phyloP scores from a whole-genome alignment of 352 stramenopile genomes.

The Globisporangium iwayamae region DNA sequence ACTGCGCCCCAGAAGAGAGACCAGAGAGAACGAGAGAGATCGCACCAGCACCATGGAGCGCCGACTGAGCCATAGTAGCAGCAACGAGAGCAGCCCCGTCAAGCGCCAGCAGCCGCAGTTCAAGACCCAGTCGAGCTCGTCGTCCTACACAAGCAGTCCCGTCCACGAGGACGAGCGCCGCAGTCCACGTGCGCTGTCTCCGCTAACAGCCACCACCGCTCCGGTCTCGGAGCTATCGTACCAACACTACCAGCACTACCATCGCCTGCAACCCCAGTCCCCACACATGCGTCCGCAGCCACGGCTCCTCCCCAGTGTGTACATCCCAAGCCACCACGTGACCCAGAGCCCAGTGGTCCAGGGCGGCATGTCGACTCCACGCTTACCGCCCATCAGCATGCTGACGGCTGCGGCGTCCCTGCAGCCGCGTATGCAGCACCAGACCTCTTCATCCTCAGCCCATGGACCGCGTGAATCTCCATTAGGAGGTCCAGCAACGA shows the following conservation, averaged over 20 bases:
- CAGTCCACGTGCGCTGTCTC: neutral
- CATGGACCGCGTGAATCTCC: neutral
- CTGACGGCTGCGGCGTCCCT: constrained; percentile 38
- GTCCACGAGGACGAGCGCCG: constrained; percentile 1
- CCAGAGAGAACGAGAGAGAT: neutral
- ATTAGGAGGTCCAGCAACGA: neutral
- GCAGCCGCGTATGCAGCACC: constrained; percentile 19
- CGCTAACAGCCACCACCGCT: neutral
- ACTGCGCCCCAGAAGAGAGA: neutral
- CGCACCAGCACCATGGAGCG: neutral
- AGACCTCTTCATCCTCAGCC: constrained; percentile 10
- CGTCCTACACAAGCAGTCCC: neutral
- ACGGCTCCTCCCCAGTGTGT: constrained; percentile 1
- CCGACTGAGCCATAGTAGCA: neutral
- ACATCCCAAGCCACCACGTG: constrained; percentile 4
- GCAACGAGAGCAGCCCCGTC: neutral
- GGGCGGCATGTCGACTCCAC: constrained; percentile 16
- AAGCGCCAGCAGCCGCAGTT: neutral
- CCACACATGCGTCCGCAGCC: neutral
- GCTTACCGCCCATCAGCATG: constrained; percentile 46
- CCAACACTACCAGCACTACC: constrained; percentile 12
- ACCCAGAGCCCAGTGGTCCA: neutral
- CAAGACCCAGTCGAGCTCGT: neutral
- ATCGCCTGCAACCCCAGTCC: neutral
- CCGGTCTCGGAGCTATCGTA: neutral